Percentiles rank a stretch among this genome's conserved stretches.
phyloP scores from a whole-genome alignment of 352 stramenopile species.

The Aphanomyces invadans region DNA sequence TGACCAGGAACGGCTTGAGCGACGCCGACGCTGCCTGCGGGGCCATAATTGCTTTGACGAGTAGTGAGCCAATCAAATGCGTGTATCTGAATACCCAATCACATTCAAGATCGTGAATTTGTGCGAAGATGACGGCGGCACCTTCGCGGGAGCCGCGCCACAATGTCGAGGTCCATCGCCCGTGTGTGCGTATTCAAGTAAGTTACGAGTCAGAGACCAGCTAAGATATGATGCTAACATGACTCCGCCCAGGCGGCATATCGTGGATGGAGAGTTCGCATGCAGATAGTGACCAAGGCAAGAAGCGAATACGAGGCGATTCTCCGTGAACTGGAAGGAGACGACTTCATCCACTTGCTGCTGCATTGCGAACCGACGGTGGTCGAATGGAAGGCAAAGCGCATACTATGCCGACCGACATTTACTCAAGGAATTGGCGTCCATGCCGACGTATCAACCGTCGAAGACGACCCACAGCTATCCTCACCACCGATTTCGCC shows the following conservation, averaged over 20 bases:
- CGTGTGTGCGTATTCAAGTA: background rate
- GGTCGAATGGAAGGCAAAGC: constrained; percentile 7
- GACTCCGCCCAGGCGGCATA: constrained; percentile 10
- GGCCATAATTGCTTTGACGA: constrained; percentile 25
- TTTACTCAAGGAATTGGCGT: constrained; percentile 11
- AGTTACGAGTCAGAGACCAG: background rate
- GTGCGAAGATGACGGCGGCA: background rate
- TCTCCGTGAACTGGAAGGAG: constrained; percentile 8
- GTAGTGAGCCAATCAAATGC: background rate
- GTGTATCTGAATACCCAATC: background rate
- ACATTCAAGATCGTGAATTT: constrained; percentile 8
- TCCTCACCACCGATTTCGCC: background rate
- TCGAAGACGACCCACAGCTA: background rate
- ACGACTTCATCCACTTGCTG: constrained; percentile 12
- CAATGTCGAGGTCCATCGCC: background rate
- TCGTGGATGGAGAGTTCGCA: constrained; percentile 16
- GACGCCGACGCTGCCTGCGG: constrained; percentile 35
- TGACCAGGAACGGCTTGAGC: constrained; percentile 66
- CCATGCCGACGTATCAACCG: background rate
- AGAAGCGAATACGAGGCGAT: constrained; percentile 11
- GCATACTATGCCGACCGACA: background rate
- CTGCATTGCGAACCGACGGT: constrained; percentile 8
- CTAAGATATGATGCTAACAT: background rate
- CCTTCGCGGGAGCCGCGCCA: background rate
- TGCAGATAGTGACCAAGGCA: background rate